These are phyloP conservation scores for Phyllosticta paracitricarpa DNA, from an alignment of 2,329 filamentous ascomycete genomes.

Conservation along the genomic window DNA sequence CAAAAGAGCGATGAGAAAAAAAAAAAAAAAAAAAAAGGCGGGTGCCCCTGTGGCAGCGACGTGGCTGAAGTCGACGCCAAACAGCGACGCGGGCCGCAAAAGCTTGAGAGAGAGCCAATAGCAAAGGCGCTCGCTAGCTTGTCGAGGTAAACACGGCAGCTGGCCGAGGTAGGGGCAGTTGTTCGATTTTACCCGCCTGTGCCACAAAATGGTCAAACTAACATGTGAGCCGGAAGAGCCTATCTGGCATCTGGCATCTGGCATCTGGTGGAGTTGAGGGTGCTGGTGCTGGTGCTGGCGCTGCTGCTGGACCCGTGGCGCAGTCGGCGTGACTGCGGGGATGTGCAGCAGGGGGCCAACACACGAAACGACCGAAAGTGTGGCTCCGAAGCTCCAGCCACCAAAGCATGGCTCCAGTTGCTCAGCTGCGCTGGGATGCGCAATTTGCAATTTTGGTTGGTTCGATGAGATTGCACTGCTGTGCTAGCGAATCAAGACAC, in stretches of 20 bases:
- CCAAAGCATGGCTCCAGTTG: too few species aligned
- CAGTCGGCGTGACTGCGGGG: not conserved
- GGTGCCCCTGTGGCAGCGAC: not conserved
- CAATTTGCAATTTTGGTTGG: too few species aligned
- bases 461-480: too few species aligned
- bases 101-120: not conserved
- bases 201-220: not conserved
- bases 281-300: not conserved
- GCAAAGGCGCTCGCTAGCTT: not conserved
- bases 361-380: too few species aligned
- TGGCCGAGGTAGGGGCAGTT: not conserved
- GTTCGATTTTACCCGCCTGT: not conserved
- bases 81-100: not conserved
- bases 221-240: not conserved
- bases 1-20: not conserved
- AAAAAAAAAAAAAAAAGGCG: not conserved
- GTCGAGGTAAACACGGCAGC: not conserved
- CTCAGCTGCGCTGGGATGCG: too few species aligned
- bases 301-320: not conserved
- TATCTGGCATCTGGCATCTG: not conserved
- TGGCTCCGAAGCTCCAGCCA: too few species aligned
- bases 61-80: not conserved
- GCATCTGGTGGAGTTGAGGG: not conserved
- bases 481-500: too few species aligned
- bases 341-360: too few species aligned